phyloP scores from a whole-genome alignment of 208 protist genomes.

The Acanthamoeba castellanii region DNA sequence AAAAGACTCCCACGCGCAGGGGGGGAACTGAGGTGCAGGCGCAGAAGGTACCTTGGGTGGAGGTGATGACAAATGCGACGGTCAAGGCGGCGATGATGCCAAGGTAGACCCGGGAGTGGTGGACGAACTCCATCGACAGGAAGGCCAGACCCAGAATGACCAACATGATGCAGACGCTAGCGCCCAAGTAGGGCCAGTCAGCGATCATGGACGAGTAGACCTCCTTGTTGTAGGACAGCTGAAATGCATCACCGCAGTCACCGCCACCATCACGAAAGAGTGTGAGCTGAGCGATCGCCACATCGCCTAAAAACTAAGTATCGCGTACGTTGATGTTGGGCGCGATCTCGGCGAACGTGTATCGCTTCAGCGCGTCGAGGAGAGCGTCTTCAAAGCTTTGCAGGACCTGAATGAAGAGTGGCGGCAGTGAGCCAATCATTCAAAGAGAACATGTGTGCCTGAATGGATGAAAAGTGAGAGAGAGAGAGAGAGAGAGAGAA shows the following conservation, averaged over 20 bases:
- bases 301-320: background rate
- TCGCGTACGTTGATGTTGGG: conserved; percentile 34
- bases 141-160: background rate
- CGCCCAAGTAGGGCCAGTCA: background rate
- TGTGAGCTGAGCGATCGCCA: too few species aligned
- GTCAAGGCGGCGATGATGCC: background rate
- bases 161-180: conserved; percentile 40
- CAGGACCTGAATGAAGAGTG: conserved; percentile 1
- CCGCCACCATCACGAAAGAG: background rate
- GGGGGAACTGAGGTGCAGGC: background rate
- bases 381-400: conserved; percentile 40
- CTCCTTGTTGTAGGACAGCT: conserved; percentile 41
- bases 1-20: background rate
- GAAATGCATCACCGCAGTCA: background rate
- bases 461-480: too few species aligned
- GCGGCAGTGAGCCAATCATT: background rate
- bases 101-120: background rate
- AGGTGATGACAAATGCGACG: background rate
- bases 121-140: background rate
- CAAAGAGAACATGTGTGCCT: background rate
- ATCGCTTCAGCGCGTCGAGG: background rate
- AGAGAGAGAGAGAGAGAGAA: background rate
- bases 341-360: background rate
- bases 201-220: conserved; percentile 39
- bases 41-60: background rate